Base-by-base conservation (phyloP, 495 filamentous ascomycete genomes). In the Penicillium lagena region DNA sequence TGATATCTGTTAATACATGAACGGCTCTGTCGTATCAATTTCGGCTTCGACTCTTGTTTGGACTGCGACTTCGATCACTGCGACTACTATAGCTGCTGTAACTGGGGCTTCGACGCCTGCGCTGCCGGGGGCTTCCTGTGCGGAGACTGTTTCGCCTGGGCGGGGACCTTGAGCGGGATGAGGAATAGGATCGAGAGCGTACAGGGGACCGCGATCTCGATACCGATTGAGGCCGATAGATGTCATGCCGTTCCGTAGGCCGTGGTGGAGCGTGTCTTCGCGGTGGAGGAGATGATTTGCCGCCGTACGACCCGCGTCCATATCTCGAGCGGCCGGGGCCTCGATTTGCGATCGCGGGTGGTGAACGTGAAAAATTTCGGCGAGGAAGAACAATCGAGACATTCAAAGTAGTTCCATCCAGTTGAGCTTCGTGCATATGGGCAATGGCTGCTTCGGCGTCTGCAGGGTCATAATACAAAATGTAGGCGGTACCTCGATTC, bases 351-450 rank as follows among this genome's bases (percentile, higher is more conserved):
- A 52, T 40, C 9, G 70, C 71, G 17, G 73, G 75, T 7, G 75
- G 75, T 15, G 73, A 76, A 8, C 66, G 68, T 14, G 75, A 77
- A 42, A 78, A 77, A 37, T 60, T 67, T 46, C 87, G 85, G 40
- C 89, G 85, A 1, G 91, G 91, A 17, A 96, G 72, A 17, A 97
- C 90, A 51, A 97, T 95, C 42, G 90, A 96, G 22, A 99, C 93
- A 52, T 83, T 86, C 61, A 99, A 82, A 13, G 82, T 66, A 12
- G 85, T 77, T 33, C 93, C 94, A 68, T 99, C 93, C 35, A 99
- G 70, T 51, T 96, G 88, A 11, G 89, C 89, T 72, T 99, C 93
- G 62, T 99, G 94, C 94, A 99, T 97, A 58, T 95, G 86, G 37
- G 90, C 81, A 52, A 99, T 94, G 17, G 93, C 93, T 12, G 81